phyloP scores from a whole-genome alignment of 2,329 filamentous ascomycete genomes.

The Trichoderma aggressivum region DNA sequence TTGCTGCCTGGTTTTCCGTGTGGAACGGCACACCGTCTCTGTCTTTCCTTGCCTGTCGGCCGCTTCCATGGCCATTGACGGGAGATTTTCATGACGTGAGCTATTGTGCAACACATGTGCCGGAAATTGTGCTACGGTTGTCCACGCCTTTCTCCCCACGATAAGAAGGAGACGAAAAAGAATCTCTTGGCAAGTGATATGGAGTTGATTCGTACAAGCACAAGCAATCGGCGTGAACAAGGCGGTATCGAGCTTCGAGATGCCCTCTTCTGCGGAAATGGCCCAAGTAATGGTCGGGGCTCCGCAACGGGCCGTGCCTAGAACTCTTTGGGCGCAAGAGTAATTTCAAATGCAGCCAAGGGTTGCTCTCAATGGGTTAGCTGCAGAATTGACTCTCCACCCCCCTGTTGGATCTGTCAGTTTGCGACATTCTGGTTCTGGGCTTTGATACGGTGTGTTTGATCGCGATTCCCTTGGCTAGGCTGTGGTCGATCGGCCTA shows the following conservation, averaged over 20 bases:
- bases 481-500: neutral
- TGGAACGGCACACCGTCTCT: neutral
- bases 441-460: neutral
- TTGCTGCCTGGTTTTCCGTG: neutral
- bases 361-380: neutral
- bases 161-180: neutral
- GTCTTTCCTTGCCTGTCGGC: neutral
- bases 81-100: neutral
- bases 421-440: neutral
- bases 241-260: neutral
- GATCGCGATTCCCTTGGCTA: neutral
- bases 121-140: neutral
- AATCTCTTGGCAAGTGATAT: neutral
- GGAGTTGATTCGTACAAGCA: neutral
- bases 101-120: neutral
- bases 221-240: neutral
- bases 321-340: conserved; percentile 16
- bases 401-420: neutral
- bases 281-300: neutral
- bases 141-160: neutral
- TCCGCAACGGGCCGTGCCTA: conserved; percentile 20
- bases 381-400: neutral
- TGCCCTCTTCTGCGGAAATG: neutral
- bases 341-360: conserved; percentile 4
- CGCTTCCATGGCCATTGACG: neutral